phyloP scores from a whole-genome alignment of 2,329 filamentous ascomycete species.

The Ceratocystis colombiana region DNA sequence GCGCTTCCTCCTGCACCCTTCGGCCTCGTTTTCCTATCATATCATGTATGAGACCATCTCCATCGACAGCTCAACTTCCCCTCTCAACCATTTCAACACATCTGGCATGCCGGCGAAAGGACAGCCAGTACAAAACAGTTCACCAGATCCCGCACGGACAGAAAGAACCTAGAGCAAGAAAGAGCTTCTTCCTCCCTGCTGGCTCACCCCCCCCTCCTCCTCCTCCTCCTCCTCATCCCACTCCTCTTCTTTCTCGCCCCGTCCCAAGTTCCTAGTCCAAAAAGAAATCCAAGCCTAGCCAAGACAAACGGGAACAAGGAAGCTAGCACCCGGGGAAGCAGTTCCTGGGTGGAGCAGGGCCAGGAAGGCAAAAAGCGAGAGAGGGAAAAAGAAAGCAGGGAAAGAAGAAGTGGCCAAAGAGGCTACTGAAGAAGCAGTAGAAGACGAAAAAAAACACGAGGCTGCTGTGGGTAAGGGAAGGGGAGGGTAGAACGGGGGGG shows the following conservation, averaged over 20 bases:
- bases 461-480: background rate
- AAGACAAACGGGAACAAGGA: slow-evolving; percentile 10
- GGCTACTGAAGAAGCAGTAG: background rate
- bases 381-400: background rate
- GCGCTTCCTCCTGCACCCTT: no score
- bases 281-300: background rate
- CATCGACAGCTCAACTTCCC: no score
- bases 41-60: no score
- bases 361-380: background rate
- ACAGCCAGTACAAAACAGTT: no score
- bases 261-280: no score
- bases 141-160: no score
- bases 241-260: background rate
- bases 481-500: background rate
- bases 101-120: no score
- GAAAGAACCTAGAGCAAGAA: no score
- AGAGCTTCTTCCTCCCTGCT: no score
- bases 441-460: background rate
- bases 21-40: no score
- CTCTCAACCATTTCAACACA: no score
- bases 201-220: no score
- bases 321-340: slow-evolving; percentile 12
- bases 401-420: background rate
- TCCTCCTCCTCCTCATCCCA: background rate
- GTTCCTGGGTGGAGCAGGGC: slow-evolving; percentile 4